These are phyloP conservation scores for Imleria badia DNA, from an alignment of 768 basidiomycete species.

Conservation along the genomic window DNA sequence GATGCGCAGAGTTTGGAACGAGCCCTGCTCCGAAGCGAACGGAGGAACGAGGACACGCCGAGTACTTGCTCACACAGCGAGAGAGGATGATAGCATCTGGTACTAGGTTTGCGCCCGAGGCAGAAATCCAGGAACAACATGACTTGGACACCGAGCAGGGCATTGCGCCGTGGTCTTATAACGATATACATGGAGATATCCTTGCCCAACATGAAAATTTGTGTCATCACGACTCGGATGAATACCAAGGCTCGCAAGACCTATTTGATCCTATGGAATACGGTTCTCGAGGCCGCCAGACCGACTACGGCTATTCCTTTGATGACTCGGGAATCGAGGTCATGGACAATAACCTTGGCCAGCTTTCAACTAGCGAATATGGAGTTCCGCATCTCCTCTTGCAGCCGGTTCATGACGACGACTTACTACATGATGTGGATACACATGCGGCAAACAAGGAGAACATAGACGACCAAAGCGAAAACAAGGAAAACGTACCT, in stretches of 20 bases:
- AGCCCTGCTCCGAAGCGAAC: constrained; percentile 23
- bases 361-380: constrained; percentile 3
- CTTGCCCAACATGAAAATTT: not conserved
- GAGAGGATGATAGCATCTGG: constrained; percentile 22
- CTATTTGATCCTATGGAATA: not conserved
- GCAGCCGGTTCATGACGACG: constrained; percentile 8
- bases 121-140: not conserved
- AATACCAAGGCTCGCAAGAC: not conserved
- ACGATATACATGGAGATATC: not conserved
- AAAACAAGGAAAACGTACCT: constrained; percentile 20
- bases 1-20: constrained; percentile 25
- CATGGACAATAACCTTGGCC: constrained; percentile 5
- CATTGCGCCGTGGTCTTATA: not conserved
- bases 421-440: not conserved
- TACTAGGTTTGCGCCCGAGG: not conserved
- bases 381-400: constrained; percentile 2
- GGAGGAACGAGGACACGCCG: constrained; percentile 11
- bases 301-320: constrained; percentile 2
- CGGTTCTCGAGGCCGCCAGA: not conserved
- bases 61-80: constrained; percentile 26
- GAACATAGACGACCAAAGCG: constrained; percentile 3
- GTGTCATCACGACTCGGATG: not conserved
- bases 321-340: constrained; percentile 18
- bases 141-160: not conserved
- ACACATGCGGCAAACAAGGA: constrained; percentile 13